Conservation (phyloP, 345 rosid species). For the Camelina neglecta region DNA sequence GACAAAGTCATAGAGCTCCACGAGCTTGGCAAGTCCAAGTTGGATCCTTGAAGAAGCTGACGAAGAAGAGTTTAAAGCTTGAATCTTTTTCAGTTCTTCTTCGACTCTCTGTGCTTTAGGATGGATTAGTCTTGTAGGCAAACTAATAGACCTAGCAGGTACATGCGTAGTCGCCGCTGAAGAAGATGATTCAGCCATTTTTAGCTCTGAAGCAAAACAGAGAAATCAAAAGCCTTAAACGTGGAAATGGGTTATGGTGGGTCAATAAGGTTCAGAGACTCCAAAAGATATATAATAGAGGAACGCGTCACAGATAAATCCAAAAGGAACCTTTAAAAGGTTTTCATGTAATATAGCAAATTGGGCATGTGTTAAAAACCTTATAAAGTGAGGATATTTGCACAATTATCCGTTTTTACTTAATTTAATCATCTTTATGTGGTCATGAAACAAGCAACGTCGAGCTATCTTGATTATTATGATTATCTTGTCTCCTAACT, state of each 20-base stretch:
- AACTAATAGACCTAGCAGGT: conserved; percentile 56
- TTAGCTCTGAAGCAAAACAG: conserved; percentile 22
- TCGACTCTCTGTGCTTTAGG: conserved; percentile 52
- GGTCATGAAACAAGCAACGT: conserved; percentile 43
- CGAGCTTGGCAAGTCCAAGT: conserved; percentile 46
- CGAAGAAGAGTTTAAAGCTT: conserved; percentile 41
- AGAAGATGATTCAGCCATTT: conserved; percentile 33
- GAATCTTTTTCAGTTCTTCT: conserved; percentile 52
- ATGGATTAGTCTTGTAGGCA: conserved; percentile 58
- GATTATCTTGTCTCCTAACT: conserved; percentile 40
- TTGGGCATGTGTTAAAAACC: conserved; percentile 34
- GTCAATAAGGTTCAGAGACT: conserved; percentile 20
- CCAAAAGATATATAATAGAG: conserved; percentile 29
- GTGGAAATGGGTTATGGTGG: conserved; percentile 22
- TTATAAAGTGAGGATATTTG: conserved; percentile 18
- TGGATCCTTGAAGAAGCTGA: conserved; percentile 44
- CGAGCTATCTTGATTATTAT: conserved; percentile 29
- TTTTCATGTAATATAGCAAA: conserved; percentile 13
- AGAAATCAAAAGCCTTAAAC: conserved; percentile 10
- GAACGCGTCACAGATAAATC: conserved; percentile 2
- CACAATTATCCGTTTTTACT: conserved; percentile 18
- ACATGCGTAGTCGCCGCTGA: conserved; percentile 16
- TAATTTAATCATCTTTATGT: conserved; percentile 24
- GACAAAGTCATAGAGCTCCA: conserved; percentile 53
- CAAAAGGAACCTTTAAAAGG: conserved; percentile 15